Base-by-base conservation (phyloP, 2,329 filamentous ascomycete species). In the Plectosphaerella cucumerina region DNA sequence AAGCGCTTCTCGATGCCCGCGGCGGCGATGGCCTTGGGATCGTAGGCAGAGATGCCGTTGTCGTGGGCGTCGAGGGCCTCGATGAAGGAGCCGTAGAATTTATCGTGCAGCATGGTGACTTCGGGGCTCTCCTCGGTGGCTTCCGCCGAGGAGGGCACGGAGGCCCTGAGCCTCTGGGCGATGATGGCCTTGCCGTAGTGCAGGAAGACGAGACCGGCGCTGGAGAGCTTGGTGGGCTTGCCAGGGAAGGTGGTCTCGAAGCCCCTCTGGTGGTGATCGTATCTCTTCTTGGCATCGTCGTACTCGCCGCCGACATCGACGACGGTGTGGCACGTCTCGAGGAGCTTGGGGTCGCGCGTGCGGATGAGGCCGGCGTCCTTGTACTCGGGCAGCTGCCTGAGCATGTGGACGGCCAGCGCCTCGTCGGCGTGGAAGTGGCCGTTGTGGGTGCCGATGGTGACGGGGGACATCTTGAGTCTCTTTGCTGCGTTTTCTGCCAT, bases 401-500 rank as follows among this genome's bases (percentile, higher is more conserved):
- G 88, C 78, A 99, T 90, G 77, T 96, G 91, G 58, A 99, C 92
- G 52, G 94, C 94, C 42, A 99, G 84, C 54, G 94, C 93, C 76
- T 99, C 94, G 71, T 99, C 94, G 68, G 94, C 94, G 76, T 99
- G 94, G 81, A 99, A 99, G 77, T 97, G 91, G 60, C 94, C 94
- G 74, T 87, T 97, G 81, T 99, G 94, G 26, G 94, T 99, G 65
- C 92, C 94, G 67, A 97, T 95, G 61, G 53, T 82, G 77, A 56
- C 48, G 44, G 54, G 53, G 46, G 55, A 55, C 60, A 86, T 89
- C 80, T 96, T 96, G 68, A 95, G 74, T 70, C 89, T 87, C 74
- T 97, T 97, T 56, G 86, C 73, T 63, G 85, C 80, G 65, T 76
- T 81, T 77, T 89, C 82, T 62, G 85, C 77, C 85, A 88, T 88